Conservation (phyloP, 257 asterid genomes). For the Penstemon davidsonii region DNA sequence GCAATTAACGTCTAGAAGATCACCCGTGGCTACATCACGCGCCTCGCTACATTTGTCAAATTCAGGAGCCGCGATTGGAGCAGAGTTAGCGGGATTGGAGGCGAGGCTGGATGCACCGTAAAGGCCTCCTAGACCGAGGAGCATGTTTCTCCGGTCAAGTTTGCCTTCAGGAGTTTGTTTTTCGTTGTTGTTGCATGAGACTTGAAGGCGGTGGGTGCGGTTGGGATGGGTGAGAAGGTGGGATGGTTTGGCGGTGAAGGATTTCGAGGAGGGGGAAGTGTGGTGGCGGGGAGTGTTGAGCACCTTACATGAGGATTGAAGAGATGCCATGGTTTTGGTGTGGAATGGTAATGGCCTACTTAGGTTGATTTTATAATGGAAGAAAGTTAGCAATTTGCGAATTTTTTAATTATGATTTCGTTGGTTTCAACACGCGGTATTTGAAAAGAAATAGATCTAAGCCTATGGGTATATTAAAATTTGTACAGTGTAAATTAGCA, state of each 20-base stretch:
- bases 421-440: no score
- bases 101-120: constrained; percentile 36
- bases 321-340: constrained; percentile 32
- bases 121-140: constrained; percentile 36
- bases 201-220: constrained; percentile 27
- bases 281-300: constrained; percentile 15
- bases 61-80: constrained; percentile 37
- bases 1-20: constrained; percentile 33
- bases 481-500: no score
- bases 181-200: constrained; percentile 33
- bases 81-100: constrained; percentile 22
- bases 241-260: constrained; percentile 33
- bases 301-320: constrained; percentile 24
- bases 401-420: no score
- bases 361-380: no score
- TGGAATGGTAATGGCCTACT: no score
- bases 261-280: constrained; percentile 18
- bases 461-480: no score
- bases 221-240: constrained; percentile 9
- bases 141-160: constrained; percentile 42
- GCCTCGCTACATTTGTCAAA: constrained; percentile 31
- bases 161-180: neutral
- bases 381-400: no score
- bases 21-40: constrained; percentile 1
- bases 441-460: no score